Base-by-base conservation (phyloP, 1,139 yeast species). In the Debaryomyces subglobosus region DNA sequence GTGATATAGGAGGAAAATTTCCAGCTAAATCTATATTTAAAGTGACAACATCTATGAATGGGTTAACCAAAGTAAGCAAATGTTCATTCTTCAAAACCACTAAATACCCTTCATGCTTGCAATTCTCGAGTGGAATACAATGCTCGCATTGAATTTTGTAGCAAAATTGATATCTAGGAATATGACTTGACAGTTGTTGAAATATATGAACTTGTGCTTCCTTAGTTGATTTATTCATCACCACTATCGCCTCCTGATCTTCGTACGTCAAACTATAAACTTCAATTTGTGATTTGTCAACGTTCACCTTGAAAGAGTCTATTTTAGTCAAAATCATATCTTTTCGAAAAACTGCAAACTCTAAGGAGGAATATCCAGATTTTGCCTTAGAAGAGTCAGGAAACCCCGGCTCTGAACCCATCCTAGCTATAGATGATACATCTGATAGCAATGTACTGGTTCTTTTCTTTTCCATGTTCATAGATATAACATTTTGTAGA, bases 281-380 rank as follows among this genome's bases (percentile, higher is more conserved):
- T 49, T 74, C 74, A 33, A 85, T 54, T 7, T 67, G 61, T 3
- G 62, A 55, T n/a, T 62, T 51, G 24, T 67, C 62, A 6, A 66
- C 65, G 15, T 63, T 62, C 18, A 68, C 56, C 15, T 68, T 66
- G 20, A 80, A 64, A 0, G 79, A 66, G 29, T 84, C 86, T 5
- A 88, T 66, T 55, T 77, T 80, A 0, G 91, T 83, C 50, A 89
- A 68, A 16, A 86, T 82, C 61, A 86, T 77, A 62, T 89, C 96
- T 56, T 86, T 88, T 40, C 81, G 68, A 39, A 81, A 65, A 3
- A 62, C 55, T 12, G 67, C 61, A 23, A 62, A 57, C 36, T 71
- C 76, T 9, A 59, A 47, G 4, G 61, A 49, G 7, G 53, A 49
- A 21, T 52, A 37, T 7, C 39, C 37, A 10, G 50, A 45, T 36